Conservation (phyloP, 2,329 filamentous ascomycete genomes). For the Paecilomyces dactylethromorphus region DNA sequence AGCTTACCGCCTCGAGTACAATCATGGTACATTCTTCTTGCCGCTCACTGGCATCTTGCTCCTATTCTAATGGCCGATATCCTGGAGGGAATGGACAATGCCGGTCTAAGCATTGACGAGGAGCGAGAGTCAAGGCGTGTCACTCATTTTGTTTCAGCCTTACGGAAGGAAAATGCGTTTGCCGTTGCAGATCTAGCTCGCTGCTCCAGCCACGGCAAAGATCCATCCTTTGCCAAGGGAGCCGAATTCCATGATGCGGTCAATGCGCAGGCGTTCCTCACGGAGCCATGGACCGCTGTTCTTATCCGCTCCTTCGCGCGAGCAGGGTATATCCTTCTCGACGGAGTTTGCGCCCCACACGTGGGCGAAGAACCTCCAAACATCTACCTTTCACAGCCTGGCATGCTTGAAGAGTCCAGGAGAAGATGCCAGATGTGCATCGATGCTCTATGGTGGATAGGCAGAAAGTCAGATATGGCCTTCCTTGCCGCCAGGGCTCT, state of each 20-base stretch:
- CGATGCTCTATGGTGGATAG: conserved; percentile 48
- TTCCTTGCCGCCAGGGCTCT: conserved; percentile 25
- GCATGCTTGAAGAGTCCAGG: conserved; percentile 14
- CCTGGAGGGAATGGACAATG: conserved; percentile 46
- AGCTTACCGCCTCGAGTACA: conserved; percentile 48
- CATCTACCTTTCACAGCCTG: not conserved
- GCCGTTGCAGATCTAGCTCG: conserved; percentile 46
- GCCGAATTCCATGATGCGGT: conserved; percentile 48
- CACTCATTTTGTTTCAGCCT: conserved; percentile 29
- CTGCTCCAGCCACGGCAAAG: conserved; percentile 34
- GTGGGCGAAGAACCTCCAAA: not conserved
- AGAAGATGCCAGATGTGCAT: conserved; percentile 46
- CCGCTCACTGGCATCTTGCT: conserved; percentile 54
- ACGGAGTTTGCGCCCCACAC: conserved; percentile 15
- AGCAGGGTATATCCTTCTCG: conserved; percentile 37
- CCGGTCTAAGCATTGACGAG: conserved; percentile 5
- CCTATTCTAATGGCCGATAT: conserved; percentile 50
- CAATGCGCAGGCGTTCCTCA: conserved; percentile 50
- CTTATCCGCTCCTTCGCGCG: conserved; percentile 49
- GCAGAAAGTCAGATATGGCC: conserved; percentile 51
- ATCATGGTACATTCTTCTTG: conserved; percentile 54
- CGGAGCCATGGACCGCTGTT: conserved; percentile 55
- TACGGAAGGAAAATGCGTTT: conserved; percentile 40
- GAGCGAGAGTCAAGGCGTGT: conserved; percentile 18
- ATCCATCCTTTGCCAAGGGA: not conserved